Evolutionary conservation across 208 protist genomes (phyloP).

Genomic region (Polymyxa betae): DNA sequence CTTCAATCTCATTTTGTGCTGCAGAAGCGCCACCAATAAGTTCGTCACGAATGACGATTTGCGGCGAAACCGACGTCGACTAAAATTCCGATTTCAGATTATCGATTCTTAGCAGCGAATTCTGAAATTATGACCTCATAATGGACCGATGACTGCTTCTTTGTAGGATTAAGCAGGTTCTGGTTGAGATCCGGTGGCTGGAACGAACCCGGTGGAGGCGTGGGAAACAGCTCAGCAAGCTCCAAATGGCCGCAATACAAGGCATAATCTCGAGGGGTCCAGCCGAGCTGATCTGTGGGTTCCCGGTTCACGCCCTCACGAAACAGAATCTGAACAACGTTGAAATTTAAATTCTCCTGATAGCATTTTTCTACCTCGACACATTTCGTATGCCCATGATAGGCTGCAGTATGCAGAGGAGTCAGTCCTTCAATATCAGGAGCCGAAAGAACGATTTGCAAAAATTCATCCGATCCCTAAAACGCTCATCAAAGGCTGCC

Average conservation of each 20-base stretch:
- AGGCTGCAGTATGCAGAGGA: constrained; percentile 23
- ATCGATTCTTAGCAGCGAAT: no score
- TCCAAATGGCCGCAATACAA: constrained; percentile 13
- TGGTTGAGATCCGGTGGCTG: not conserved
- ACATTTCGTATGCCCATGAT: not conserved
- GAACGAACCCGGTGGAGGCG: not conserved
- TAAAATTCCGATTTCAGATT: not conserved
- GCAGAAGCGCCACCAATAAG: no score
- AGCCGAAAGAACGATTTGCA: not conserved
- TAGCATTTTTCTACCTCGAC: not conserved
- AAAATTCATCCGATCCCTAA: not conserved
- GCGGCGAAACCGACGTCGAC: no score
- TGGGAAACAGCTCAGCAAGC: not conserved
- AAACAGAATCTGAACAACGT: not conserved
- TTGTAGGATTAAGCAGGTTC: not conserved
- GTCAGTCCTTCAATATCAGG: constrained; percentile 35
- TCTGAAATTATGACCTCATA: not conserved
- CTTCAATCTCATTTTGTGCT: no score
- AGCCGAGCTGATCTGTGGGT: not conserved
- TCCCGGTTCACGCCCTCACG: not conserved
- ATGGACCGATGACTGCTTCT: not conserved
- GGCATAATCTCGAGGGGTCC: constrained; percentile 39
- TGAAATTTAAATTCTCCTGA: not conserved
- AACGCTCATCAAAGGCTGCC: no score
- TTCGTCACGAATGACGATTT: no score